Evolutionary conservation across 2,329 filamentous ascomycete genomes (phyloP), one percentile per base, ranked within the genome.

Genomic region (Triangularia setosa): DNA sequence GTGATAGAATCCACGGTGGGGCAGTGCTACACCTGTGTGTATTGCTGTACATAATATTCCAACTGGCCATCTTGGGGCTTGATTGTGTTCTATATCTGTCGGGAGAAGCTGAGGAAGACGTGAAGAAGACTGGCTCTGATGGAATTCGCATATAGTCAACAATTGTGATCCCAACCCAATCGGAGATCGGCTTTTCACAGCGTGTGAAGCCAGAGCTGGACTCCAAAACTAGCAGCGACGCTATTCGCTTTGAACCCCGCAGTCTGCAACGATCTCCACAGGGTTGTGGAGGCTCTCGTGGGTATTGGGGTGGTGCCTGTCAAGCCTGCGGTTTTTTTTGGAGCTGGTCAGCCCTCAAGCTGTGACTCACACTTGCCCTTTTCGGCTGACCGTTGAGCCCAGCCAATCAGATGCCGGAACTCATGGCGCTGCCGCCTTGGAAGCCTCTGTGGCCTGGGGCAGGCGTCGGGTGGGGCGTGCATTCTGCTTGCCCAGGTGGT

Each of bases 321-420:
- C 21, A 60, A 44, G 24, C 24, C 63, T 62, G 59, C 64, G 61
- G 61, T 66, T 58, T 62, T 62, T 67, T 68, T 58, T 64, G 65
- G 63, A 65, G 53, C 27, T 18, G 21, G 57, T 21, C 25, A 23
- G 52, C 27, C 52, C 40, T 53, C 60, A 58, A 23, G 52, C 55
- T 73, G 69, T 74, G 72, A 73, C 62, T 73, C 72, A 73, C 69
- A 72, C 67, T 65, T 68, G 61, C 66, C 66, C 61, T 65, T 70
- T 69, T 60, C 61, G 68, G 68, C 59, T 69, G 67, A 63, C 67
- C 60, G 66, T 30, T 3, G 14, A 16, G 24, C 18, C 4, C 25
- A 40, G 33, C 68, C 64, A 69, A 71, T 70, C 66, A 68, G 24
- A 55, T 8, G 14, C 3, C 9, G 6, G 16, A 48, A 30, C 28